Conservation (phyloP, 768 basidiomycete species). For the Leccinum arenicola region DNA sequence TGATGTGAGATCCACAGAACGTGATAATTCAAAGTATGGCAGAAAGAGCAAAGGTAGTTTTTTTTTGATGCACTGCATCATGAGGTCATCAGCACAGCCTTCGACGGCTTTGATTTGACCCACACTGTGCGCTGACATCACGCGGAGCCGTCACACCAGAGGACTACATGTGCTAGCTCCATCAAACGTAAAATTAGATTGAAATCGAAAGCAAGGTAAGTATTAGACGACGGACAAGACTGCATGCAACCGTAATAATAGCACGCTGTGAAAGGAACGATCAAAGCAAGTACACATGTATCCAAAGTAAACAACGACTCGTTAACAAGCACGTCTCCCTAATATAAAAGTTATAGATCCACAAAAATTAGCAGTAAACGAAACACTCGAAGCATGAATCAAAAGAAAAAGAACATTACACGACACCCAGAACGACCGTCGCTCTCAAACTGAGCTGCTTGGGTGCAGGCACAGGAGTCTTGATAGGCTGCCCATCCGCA, state of each 20-base stretch:
- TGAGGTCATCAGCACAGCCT: too few species aligned
- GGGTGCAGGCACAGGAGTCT: slow-evolving; percentile 30
- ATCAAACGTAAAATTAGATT: too few species aligned
- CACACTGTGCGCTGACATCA: too few species aligned
- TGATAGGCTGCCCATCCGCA: slow-evolving; percentile 31
- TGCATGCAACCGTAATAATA: neutral
- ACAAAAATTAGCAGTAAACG: neutral
- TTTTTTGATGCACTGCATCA: too few species aligned
- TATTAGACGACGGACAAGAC: too few species aligned
- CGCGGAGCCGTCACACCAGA: slow-evolving; percentile 9
- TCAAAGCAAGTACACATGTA: neutral
- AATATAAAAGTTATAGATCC: neutral
- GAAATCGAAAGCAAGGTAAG: too few species aligned
- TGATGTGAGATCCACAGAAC: too few species aligned
- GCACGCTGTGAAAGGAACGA: neutral
- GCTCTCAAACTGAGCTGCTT: slow-evolving; percentile 67
- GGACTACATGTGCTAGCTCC: too few species aligned
- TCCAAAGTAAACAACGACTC: neutral
- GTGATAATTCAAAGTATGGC: too few species aligned
- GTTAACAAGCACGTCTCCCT: neutral
- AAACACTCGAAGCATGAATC: slow-evolving; percentile 5
- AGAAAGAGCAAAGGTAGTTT: too few species aligned
- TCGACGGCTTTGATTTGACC: too few species aligned
- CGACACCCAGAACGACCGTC: slow-evolving; percentile 74
- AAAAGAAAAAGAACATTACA: slow-evolving; percentile 36